Conservation (phyloP, 495 filamentous ascomycete species). For the Penicillium desertorum region DNA sequence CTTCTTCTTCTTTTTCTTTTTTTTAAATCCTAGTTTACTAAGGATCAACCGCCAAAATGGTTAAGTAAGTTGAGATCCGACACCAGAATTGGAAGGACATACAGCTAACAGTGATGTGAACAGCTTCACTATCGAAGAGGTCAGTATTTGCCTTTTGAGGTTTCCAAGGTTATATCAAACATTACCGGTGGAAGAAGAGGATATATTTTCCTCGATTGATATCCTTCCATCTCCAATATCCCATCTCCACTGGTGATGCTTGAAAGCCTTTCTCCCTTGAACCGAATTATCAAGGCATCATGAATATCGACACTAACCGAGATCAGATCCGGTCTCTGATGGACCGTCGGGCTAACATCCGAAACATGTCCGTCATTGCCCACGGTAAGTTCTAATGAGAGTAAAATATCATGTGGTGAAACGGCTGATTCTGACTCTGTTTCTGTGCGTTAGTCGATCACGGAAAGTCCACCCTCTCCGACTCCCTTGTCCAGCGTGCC, state of each 20-base stretch:
- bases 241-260: slow-evolving; percentile 3
- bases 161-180: not conserved
- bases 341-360: slow-evolving; percentile 97
- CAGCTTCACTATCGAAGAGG: slow-evolving; percentile 99
- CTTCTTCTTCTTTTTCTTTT: slow-evolving; percentile 30
- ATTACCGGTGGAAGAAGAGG: not conserved
- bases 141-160: slow-evolving; percentile 33
- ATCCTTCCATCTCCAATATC: not conserved
- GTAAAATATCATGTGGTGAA: not conserved
- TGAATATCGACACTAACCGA: slow-evolving; percentile 9
- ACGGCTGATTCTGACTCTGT: slow-evolving; percentile 11
- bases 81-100: not conserved
- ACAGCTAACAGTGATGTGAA: slow-evolving; percentile 32
- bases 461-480: slow-evolving; percentile 98
- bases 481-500: slow-evolving; percentile 97
- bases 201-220: not conserved
- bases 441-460: slow-evolving; percentile 71
- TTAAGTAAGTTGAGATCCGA: slow-evolving; percentile 78
- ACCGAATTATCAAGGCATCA: slow-evolving; percentile 2
- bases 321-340: slow-evolving; percentile 83
- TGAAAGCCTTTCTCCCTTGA: not conserved
- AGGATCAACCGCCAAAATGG: slow-evolving; percentile 89
- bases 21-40: slow-evolving; percentile 35
- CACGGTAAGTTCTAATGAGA: slow-evolving; percentile 63
- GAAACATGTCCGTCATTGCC: slow-evolving; percentile 99